Percentiles rank a stretch among this genome's conserved stretches.
These are phyloP conservation scores for Mortierella sp. DNA, from an alignment of 371 early-diverging fungal species.

Conservation along the genomic window DNA sequence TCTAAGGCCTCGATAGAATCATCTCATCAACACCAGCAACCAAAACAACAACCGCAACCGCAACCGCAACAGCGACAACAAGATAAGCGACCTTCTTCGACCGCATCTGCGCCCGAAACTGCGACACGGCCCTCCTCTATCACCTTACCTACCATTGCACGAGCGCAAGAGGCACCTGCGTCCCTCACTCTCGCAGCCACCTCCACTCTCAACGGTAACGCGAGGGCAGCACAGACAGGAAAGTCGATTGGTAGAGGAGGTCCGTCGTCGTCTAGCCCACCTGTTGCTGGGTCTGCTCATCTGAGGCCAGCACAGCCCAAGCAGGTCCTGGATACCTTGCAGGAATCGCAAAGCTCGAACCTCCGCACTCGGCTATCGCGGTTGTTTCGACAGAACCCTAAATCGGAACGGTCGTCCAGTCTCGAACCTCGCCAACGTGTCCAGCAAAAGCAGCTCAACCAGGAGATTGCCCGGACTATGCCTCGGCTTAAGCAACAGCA, in stretches of 20 bases:
- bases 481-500: slow-evolving; percentile 16
- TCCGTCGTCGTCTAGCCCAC: neutral
- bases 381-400: slow-evolving; percentile 36
- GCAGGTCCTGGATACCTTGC: slow-evolving; percentile 8
- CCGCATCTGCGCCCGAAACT: slow-evolving; percentile 22
- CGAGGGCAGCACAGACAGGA: neutral
- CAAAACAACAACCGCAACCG: slow-evolving; percentile 15
- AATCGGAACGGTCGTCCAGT: slow-evolving; percentile 23
- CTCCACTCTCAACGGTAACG: neutral
- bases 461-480: slow-evolving; percentile 12
- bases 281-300: slow-evolving; percentile 5
- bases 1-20: neutral
- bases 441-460: slow-evolving; percentile 17
- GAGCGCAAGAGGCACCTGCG: slow-evolving; percentile 2
- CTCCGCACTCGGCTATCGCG: slow-evolving; percentile 46
- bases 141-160: neutral
- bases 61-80: slow-evolving; percentile 16
- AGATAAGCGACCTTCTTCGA: slow-evolving; percentile 1
- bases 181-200: neutral
- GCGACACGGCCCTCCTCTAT: slow-evolving; percentile 3
- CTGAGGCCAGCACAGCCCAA: slow-evolving; percentile 12
- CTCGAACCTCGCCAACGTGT: slow-evolving; percentile 25
- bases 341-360: slow-evolving; percentile 32
- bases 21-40: slow-evolving; percentile 18
- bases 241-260: neutral